Evolutionary conservation across 2,329 filamentous ascomycete genomes (phyloP).

Genomic region (Ophiocordyceps sinensis): DNA sequence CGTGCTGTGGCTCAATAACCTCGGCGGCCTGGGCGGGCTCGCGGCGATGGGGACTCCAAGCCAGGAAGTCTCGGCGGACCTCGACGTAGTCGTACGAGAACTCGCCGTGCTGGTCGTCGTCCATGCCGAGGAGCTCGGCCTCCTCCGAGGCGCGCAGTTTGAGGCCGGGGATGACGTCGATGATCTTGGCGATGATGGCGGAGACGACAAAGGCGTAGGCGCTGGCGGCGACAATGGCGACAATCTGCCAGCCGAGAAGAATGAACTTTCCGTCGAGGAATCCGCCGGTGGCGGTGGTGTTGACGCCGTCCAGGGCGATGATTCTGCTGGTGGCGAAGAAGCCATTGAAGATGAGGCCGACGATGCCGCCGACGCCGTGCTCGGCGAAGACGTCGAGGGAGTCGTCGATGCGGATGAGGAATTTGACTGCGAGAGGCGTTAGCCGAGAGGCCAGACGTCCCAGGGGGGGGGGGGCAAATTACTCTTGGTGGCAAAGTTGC

Average conservation of each 20-base stretch:
- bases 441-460: background rate
- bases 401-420: conserved; percentile 50
- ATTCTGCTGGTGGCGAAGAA: conserved; percentile 57
- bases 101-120: conserved; percentile 80
- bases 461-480: conserved; percentile 6
- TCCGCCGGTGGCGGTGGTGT: conserved; percentile 51
- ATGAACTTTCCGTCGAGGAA: conserved; percentile 64
- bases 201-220: conserved; percentile 62
- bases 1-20: conserved; percentile 51
- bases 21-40: conserved; percentile 46
- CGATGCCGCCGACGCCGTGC: conserved; percentile 54
- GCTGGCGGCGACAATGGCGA: conserved; percentile 53
- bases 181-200: conserved; percentile 56
- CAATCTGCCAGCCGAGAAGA: conserved; percentile 66
- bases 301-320: conserved; percentile 64
- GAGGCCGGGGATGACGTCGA: conserved; percentile 64
- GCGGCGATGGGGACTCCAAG: conserved; percentile 65
- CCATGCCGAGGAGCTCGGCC: conserved; percentile 76
- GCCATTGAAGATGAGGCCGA: conserved; percentile 58
- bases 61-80: conserved; percentile 75
- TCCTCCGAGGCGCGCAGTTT: conserved; percentile 69
- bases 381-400: conserved; percentile 60
- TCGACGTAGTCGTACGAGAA: conserved; percentile 87
- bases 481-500: conserved; percentile 54
- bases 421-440: conserved; percentile 31